These are phyloP conservation scores for Lasiodiplodia sp. DNA, from an alignment of 2,329 filamentous ascomycete genomes.

Conservation along the genomic window DNA sequence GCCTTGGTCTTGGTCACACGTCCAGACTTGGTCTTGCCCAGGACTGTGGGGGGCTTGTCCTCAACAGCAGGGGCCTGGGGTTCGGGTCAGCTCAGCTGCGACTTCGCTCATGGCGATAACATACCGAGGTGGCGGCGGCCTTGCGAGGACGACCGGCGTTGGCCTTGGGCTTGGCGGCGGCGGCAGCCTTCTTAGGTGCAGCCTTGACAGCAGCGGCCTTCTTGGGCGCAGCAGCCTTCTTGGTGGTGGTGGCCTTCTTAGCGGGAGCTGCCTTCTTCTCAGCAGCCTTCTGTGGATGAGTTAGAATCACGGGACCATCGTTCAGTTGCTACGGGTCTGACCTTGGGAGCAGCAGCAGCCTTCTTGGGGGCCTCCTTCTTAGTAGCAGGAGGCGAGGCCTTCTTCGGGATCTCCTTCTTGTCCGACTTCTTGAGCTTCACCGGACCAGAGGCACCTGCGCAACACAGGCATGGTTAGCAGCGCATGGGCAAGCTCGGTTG, in stretches of 20 bases:
- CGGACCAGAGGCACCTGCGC: conserved; percentile 78
- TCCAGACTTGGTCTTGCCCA: conserved; percentile 86
- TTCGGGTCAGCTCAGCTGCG: conserved; percentile 38
- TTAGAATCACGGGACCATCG: not conserved
- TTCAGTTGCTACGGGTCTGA: not conserved
- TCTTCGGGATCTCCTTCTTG: conserved; percentile 22
- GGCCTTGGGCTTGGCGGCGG: conserved; percentile 51
- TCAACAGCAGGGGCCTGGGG: conserved; percentile 65
- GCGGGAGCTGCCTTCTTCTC: conserved; percentile 51
- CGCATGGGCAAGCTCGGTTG: not conserved
- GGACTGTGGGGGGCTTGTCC: conserved; percentile 70
- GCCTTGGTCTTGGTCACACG: conserved; percentile 77
- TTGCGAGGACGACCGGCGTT: conserved; percentile 57
- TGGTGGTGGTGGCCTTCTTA: conserved; percentile 42
- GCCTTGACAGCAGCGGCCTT: conserved; percentile 55
- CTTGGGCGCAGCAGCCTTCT: conserved; percentile 47
- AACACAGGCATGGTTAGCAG: conserved; percentile 12
- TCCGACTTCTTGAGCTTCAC: conserved; percentile 92
- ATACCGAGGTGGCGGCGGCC: conserved; percentile 41
- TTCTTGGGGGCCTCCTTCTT: conserved; percentile 41
- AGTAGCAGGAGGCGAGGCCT: conserved; percentile 29
- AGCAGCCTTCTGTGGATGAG: conserved; percentile 31
- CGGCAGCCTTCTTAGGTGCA: conserved; percentile 42
- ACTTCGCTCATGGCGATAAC: not conserved
- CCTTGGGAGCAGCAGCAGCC: conserved; percentile 30